These are phyloP conservation scores for Cercophora newfieldiana DNA, from an alignment of 495 filamentous ascomycete genomes.

Conservation along the genomic window DNA sequence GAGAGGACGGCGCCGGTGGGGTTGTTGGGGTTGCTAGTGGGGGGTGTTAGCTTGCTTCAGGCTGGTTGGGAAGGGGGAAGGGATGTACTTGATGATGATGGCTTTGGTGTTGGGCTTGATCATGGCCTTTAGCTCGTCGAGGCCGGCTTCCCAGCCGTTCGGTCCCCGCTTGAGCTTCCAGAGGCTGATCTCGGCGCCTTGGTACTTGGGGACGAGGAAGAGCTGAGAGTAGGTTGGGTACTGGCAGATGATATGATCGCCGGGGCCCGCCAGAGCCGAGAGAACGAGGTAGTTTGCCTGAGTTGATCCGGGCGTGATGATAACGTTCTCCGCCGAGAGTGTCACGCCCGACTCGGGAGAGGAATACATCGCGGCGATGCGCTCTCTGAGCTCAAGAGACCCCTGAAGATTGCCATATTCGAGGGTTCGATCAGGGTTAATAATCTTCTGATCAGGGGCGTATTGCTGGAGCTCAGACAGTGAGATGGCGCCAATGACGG, in stretches of 20 bases:
- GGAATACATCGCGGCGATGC: conserved; percentile 22
- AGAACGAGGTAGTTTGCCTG: conserved; percentile 74
- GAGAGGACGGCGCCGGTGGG: conserved; percentile 73
- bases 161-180: conserved; percentile 64
- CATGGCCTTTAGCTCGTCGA: conserved; percentile 63
- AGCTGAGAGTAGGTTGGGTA: conserved; percentile 88
- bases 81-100: conserved; percentile 20
- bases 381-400: conserved; percentile 17
- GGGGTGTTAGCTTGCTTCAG: neutral
- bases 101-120: conserved; percentile 70
- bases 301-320: conserved; percentile 76
- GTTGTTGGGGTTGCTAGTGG: conserved; percentile 75
- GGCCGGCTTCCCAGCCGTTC: conserved; percentile 62
- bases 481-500: conserved; percentile 12
- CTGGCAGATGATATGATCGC: conserved; percentile 82
- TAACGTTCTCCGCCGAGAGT: conserved; percentile 55
- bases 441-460: neutral
- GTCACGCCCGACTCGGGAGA: neutral
- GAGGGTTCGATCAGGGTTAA: conserved; percentile 15
- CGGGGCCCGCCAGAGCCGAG: conserved; percentile 67
- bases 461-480: conserved; percentile 16
- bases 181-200: conserved; percentile 73
- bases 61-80: neutral
- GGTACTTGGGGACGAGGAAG: conserved; percentile 65
- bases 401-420: conserved; percentile 20